Conservation (phyloP, 1,139 yeast genomes). For the Pneumocystis murina region DNA sequence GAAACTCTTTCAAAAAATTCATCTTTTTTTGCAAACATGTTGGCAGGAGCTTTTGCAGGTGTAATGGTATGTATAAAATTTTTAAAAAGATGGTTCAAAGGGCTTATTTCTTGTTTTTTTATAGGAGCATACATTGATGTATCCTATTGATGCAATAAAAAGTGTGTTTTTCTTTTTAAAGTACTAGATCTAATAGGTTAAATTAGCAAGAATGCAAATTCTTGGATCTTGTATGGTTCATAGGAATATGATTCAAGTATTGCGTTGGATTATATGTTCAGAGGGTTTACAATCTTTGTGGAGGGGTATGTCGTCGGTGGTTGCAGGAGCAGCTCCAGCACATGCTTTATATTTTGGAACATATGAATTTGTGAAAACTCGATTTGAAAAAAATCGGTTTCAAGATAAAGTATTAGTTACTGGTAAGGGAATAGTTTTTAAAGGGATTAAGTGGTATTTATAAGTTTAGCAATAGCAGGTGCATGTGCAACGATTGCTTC, state of each 20-base stretch:
- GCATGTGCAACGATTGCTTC: constrained; percentile 87
- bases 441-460: neutral
- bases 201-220: constrained; percentile 68
- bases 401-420: constrained; percentile 71
- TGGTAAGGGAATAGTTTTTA: constrained; percentile 17
- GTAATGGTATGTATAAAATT: constrained; percentile 38
- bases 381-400: constrained; percentile 31
- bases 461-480: constrained; percentile 47
- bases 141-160: constrained; percentile 84
- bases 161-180: constrained; percentile 7
- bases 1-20: constrained; percentile 87
- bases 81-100: neutral
- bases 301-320: constrained; percentile 89
- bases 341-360: constrained; percentile 97
- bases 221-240: constrained; percentile 27
- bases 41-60: constrained; percentile 96
- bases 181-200: constrained; percentile 23
- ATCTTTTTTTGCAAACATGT: constrained; percentile 62
- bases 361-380: constrained; percentile 70
- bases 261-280: constrained; percentile 61
- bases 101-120: neutral
- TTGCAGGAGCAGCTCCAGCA: constrained; percentile 98
- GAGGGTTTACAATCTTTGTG: constrained; percentile 85
- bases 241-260: constrained; percentile 42
- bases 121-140: constrained; percentile 84